phyloP scores from a whole-genome alignment of 257 asterid genomes.

The Mentha longifolia region DNA sequence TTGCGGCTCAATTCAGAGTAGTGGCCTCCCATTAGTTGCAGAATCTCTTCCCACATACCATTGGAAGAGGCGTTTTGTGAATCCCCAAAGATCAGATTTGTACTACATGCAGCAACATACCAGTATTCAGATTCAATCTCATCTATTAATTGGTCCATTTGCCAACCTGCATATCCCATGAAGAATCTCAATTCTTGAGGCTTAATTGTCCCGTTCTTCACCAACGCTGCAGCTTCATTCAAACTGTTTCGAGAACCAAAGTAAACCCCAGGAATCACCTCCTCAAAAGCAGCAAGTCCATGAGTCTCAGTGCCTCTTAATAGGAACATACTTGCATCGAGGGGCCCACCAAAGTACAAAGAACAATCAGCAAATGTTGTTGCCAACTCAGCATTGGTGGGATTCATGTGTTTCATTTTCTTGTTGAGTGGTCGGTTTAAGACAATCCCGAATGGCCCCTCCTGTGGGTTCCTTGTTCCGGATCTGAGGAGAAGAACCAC shows the following conservation, averaged over 20 bases:
- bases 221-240: slow-evolving; percentile 75
- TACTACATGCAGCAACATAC: slow-evolving; percentile 90
- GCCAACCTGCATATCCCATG: slow-evolving; percentile 96
- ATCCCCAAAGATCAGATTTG: slow-evolving; percentile 63
- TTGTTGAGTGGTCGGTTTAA: slow-evolving; percentile 85
- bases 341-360: slow-evolving; percentile 96
- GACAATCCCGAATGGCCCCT: slow-evolving; percentile 89
- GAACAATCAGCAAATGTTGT: slow-evolving; percentile 86
- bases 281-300: slow-evolving; percentile 61
- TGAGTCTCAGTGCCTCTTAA: slow-evolving; percentile 54
- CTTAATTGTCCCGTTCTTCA: slow-evolving; percentile 66
- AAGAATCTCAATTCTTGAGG: slow-evolving; percentile 88
- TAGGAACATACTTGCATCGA: slow-evolving; percentile 86
- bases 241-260: slow-evolving; percentile 85
- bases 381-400: slow-evolving; percentile 71
- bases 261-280: slow-evolving; percentile 73
- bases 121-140: slow-evolving; percentile 86
- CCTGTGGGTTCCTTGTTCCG: slow-evolving; percentile 81
- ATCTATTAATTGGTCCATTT: slow-evolving; percentile 75
- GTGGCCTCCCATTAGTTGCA: slow-evolving; percentile 92
- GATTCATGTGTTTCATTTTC: slow-evolving; percentile 83
- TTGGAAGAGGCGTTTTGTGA: slow-evolving; percentile 55
- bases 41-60: slow-evolving; percentile 84
- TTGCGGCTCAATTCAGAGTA: slow-evolving; percentile 89
- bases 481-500: slow-evolving; percentile 90